Conservation (phyloP, 2,329 filamentous ascomycete genomes). For the Colletotrichum costaricense region DNA sequence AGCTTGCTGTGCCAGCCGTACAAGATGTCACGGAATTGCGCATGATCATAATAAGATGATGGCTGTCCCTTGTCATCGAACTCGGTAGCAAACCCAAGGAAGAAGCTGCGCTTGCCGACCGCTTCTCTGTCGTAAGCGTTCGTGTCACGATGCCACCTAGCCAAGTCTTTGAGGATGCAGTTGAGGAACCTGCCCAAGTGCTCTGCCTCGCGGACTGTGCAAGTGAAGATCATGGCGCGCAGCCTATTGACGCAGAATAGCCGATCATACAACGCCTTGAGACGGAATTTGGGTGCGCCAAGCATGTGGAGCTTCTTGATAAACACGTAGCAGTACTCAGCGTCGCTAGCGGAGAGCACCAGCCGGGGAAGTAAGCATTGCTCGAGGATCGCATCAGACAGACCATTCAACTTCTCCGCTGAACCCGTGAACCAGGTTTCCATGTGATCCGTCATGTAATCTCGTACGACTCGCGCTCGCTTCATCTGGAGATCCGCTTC, state of each 20-base stretch:
- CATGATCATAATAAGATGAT: conserved; percentile 80
- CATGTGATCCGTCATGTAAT: conserved; percentile 80
- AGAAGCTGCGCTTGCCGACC: conserved; percentile 62
- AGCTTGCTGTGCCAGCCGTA: conserved; percentile 93
- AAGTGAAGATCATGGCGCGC: conserved; percentile 85
- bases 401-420: conserved; percentile 70
- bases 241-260: conserved; percentile 87
- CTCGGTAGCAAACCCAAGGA: conserved; percentile 81
- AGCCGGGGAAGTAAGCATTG: conserved; percentile 93
- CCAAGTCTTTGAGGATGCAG: conserved; percentile 82
- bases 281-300: conserved; percentile 86
- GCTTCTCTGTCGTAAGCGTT: conserved; percentile 84
- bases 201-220: conserved; percentile 90
- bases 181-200: conserved; percentile 93
- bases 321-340: conserved; percentile 89
- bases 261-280: conserved; percentile 84
- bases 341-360: conserved; percentile 85
- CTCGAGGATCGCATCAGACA: conserved; percentile 85
- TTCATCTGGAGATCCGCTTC: conserved; percentile 75
- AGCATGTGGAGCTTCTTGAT: conserved; percentile 88
- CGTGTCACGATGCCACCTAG: conserved; percentile 76
- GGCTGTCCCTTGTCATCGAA: conserved; percentile 79
- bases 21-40: conserved; percentile 85
- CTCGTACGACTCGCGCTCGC: conserved; percentile 73
- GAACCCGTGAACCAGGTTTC: conserved; percentile 79